These are phyloP conservation scores for Solanum chaucha DNA, from an alignment of 257 asterid species.

Conservation along the genomic window DNA sequence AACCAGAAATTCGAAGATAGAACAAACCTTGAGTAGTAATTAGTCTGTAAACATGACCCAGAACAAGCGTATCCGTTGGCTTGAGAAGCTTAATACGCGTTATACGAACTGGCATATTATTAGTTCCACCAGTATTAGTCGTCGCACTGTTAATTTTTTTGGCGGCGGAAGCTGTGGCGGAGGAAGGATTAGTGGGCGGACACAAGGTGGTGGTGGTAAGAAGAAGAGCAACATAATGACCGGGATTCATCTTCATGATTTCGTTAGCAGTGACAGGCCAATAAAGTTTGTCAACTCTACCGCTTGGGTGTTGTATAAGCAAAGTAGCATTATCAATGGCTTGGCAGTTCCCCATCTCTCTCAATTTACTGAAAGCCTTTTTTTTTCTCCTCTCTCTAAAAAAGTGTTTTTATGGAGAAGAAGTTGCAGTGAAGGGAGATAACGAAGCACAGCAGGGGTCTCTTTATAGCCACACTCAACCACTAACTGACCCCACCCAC, in stretches of 20 bases:
- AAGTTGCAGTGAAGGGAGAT: constrained; percentile 1
- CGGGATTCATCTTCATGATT: constrained; percentile 77
- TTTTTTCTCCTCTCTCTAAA: background rate
- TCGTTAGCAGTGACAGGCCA: constrained; percentile 48
- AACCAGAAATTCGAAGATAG: background rate
- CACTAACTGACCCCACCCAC: background rate
- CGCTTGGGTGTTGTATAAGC: constrained; percentile 60
- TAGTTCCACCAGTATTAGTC: background rate
- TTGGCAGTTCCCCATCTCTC: constrained; percentile 84
- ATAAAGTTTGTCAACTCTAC: constrained; percentile 56
- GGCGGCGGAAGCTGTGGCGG: constrained; percentile 7
- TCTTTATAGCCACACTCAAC: constrained; percentile 4
- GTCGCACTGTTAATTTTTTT: background rate
- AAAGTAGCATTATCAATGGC: constrained; percentile 78
- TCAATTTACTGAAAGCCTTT: background rate
- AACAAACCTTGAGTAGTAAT: constrained; percentile 55
- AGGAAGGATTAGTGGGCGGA: constrained; percentile 22
- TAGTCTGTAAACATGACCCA: constrained; percentile 84
- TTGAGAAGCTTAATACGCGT: constrained; percentile 78
- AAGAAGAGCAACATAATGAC: constrained; percentile 84
- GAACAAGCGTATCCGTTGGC: constrained; percentile 63
- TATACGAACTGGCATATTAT: constrained; percentile 40
- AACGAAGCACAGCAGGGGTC: background rate
- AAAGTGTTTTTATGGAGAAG: background rate
- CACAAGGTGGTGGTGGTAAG: constrained; percentile 70